Evolutionary conservation across 2,329 filamentous ascomycete species (phyloP), one percentile per base, ranked within the genome.

Genomic region (Xylaria arbuscula): DNA sequence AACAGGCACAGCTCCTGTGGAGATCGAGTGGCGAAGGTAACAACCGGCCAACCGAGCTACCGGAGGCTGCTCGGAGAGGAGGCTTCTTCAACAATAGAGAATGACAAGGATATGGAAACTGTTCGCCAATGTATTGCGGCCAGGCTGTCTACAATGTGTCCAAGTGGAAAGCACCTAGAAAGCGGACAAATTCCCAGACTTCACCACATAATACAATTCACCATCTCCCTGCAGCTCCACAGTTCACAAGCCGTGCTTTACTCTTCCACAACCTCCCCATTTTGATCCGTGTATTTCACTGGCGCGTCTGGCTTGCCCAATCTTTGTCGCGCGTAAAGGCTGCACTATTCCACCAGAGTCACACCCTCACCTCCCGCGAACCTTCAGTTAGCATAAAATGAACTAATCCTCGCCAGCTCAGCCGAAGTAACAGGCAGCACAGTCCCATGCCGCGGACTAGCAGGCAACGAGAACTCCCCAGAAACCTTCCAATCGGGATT

Each of bases 361-460:
- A 24, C 78, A 76, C 9, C 81, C 81, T 71, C 50, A 72, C 50
- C 13, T 66, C 17, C 40, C 8, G 1, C 38, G 32, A 9, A 50
- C 36, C 7, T 24, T 51, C 10, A 62, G 7, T 56, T 32, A 4
- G 62, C 73, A 28, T 73, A 68, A 15, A 72, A 47, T 0, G 70
- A 73, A 1, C 73, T 79, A 7, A 83, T 69, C 40, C 73, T 70
- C 2, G 76, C 70, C 11, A 85, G 78, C 74, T 86, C 83, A 1
- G 76, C 78, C 0, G 83, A 82, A 0, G 85, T 87, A 22, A 87
- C 78, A 0, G 85, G 81, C 8, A 88, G 74, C 4, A 87, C 85
- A 0, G 85, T 87, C 17, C 86, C 86, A 67, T 88, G 86, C 11
- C 86, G 82, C 2, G 85, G 85, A 50, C 81, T 85, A 0, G 76